Evolutionary conservation across 371 early-diverging fungal species (phyloP), one percentile per base, ranked within the genome.

Genomic region (Mortierella sp.): DNA sequence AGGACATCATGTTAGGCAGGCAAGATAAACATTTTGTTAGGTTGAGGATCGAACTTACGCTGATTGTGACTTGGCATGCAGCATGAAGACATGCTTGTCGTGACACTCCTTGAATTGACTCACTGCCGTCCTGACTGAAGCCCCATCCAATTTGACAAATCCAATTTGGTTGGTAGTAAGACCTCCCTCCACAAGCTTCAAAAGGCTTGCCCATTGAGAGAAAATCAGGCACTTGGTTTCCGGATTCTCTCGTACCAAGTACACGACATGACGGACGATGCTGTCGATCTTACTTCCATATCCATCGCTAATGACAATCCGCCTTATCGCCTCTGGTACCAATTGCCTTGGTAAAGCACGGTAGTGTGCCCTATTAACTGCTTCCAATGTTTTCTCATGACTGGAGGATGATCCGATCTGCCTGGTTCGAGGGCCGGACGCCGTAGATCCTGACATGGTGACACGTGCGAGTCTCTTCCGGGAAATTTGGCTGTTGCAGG

Each of bases 151-250:
- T 22, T 66, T 47, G n/a, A 86, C 82, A 74, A 61, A 82, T 14
- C 79, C 69, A 54, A 91, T 89, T 9, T 63, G 57, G 54, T 92
- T 90, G 17, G 54, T 69, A 9, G 54, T 31, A 8, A 90, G 61
- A 8, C 87, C 88, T 3, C 59, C 55, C 9, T 71, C 79, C 9
- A 92, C 54, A 46, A 90, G 79, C 2, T 82, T 71, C 22, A 92
- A 79, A 2, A 89, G 86, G 27, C 80, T 77, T 12, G 79, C 72
- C 90, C 91, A 92, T 51, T 92, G 92, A 3, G 90, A 90, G 67
- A 92, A 92, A 3, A 91, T 79, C 1, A 91, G 78, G 14, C 83
- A 80, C 71, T 91, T 91, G n/a, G 81, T 84, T 8, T 62, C 60
- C 2, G 82, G 80, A 21, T 72, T 77, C 27, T 55, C 41, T 22